Conservation (phyloP, 1,139 yeast genomes). For the Insectozyma bohioensis region DNA sequence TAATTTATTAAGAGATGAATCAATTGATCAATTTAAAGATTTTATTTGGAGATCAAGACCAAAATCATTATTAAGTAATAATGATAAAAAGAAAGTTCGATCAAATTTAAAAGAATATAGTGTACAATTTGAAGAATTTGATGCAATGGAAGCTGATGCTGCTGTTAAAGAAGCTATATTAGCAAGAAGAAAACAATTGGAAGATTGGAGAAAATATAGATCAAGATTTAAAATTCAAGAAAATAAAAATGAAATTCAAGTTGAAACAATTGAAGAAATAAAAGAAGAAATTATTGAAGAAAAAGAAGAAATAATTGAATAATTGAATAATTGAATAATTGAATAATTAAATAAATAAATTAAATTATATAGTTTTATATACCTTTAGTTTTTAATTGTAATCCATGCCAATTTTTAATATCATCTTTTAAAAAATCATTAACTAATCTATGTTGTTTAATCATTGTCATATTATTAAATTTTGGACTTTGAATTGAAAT, state of each 20-base stretch:
- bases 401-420: conserved; percentile 91
- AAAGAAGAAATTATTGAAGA: conserved; percentile 73
- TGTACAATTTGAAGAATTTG: conserved; percentile 91
- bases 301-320: conserved; percentile 74
- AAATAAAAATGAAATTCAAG: conserved; percentile 52
- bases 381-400: conserved; percentile 72
- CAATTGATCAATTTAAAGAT: conserved; percentile 80
- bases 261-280: conserved; percentile 68
- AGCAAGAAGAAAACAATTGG: conserved; percentile 77
- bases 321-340: conserved; percentile 13
- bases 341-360: conserved; percentile 1
- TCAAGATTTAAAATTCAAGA: conserved; percentile 48
- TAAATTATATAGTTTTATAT: conserved; percentile 4
- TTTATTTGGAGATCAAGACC: conserved; percentile 99
- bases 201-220: conserved; percentile 88
- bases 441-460: conserved; percentile 90
- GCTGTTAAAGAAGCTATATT: conserved; percentile 89
- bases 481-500: conserved; percentile 70
- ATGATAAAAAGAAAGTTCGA: conserved; percentile 85
- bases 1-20: conserved; percentile 68
- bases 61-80: conserved; percentile 66
- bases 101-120: conserved; percentile 87
- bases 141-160: conserved; percentile 95
- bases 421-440: conserved; percentile 82
- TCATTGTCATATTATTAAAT: conserved; percentile 78